Evolutionary conservation across 805 yeast species (phyloP).

Genomic region (Wickerhamomyces queroliae): DNA sequence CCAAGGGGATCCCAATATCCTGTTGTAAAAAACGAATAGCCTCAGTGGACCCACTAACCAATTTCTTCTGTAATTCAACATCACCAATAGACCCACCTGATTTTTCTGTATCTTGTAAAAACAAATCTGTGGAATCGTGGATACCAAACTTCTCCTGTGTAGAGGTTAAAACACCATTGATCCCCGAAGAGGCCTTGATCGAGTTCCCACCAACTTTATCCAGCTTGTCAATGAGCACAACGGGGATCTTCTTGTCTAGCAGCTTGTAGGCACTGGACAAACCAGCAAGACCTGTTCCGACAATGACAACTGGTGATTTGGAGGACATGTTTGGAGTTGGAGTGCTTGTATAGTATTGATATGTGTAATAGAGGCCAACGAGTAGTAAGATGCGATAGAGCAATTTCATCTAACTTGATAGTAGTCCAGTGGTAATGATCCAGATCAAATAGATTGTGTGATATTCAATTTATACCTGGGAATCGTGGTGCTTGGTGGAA

Average conservation of each 20-base stretch:
- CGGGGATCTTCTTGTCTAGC: conserved; percentile 31
- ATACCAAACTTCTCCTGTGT: conserved; percentile 48
- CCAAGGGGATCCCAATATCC: conserved; percentile 53
- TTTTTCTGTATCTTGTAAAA: conserved; percentile 59
- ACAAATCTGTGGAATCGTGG: conserved; percentile 51
- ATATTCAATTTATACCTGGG: no score
- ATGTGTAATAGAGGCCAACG: no score
- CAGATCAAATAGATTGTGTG: no score
- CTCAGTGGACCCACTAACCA: conserved; percentile 54
- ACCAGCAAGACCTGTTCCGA: conserved; percentile 82
- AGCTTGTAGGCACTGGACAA: conserved; percentile 61
- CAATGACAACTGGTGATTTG: conserved; percentile 38
- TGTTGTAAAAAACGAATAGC: conserved; percentile 74
- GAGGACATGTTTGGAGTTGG: not conserved
- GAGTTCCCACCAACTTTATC: conserved; percentile 52
- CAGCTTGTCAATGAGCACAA: conserved; percentile 43
- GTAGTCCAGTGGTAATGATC: no score
- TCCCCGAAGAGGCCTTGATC: conserved; percentile 56
- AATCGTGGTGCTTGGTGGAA: no score
- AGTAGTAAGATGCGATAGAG: no score
- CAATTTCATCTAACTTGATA: no score
- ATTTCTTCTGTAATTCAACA: conserved; percentile 48
- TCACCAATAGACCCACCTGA: conserved; percentile 62
- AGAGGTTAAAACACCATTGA: conserved; percentile 64
- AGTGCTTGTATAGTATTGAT: no score